Percentiles rank a stretch among this genome's conserved stretches.
These are phyloP conservation scores for Jacaranda mimosifolia DNA, from an alignment of 257 asterid species.

Conservation along the genomic window DNA sequence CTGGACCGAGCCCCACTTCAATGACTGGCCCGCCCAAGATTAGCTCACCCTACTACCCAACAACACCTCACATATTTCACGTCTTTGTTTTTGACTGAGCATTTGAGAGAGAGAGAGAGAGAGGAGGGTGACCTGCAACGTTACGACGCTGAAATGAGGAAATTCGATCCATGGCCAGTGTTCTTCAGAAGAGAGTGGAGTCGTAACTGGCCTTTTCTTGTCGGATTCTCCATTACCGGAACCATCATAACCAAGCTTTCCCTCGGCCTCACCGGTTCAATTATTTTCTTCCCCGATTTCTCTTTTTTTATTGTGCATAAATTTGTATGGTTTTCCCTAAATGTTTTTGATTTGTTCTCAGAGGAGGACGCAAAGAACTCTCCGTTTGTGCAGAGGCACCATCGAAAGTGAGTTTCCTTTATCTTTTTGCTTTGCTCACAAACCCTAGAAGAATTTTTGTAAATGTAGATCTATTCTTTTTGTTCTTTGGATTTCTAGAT, in stretches of 20 bases:
- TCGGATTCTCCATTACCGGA: conserved; percentile 41
- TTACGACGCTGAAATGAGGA: conserved; percentile 46
- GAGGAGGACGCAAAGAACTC: conserved; percentile 47
- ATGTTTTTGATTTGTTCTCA: neutral
- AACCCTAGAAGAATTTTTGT: neutral
- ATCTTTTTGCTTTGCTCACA: neutral
- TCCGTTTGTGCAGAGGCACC: conserved; percentile 40
- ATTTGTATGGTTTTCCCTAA: neutral
- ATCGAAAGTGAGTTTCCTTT: conserved; percentile 22
- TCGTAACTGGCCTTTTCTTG: conserved; percentile 47
- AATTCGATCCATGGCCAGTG: conserved; percentile 69
- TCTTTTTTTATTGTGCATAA: neutral
- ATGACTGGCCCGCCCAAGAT: neutral
- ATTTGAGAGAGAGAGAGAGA: conserved; percentile 12
- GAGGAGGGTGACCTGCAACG: neutral
- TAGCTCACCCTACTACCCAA: neutral
- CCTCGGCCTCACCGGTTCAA: conserved; percentile 54
- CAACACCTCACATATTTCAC: neutral
- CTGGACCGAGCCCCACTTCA: too few relatives aligned
- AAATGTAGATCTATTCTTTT: neutral
- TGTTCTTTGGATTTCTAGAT: neutral
- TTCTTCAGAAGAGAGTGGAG: conserved; percentile 47
- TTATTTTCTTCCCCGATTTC: neutral
- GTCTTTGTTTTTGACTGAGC: neutral
- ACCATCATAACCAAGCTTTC: conserved; percentile 51